Evolutionary conservation across 2,329 filamentous ascomycete genomes (phyloP), one percentile per base, ranked within the genome.

Genomic region (Pyrenophora seminiperda): DNA sequence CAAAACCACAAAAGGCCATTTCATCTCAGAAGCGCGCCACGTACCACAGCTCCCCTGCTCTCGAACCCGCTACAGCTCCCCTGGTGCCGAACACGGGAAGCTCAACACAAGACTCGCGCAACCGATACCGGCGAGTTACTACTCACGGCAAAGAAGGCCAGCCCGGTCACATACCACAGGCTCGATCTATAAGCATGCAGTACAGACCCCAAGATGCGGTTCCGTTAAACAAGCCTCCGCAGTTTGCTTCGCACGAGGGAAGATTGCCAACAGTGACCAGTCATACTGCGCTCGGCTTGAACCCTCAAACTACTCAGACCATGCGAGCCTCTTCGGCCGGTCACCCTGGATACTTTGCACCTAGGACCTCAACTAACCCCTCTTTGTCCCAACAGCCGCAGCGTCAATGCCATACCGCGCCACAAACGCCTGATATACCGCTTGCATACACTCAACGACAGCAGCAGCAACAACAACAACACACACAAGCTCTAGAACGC

Each of bases 101-200:
- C 24, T 1, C 44, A 36, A 11, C 20, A 29, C 29, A 34, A 37
- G 53, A 51, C 3, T 43, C 46, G 2, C 33, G 48, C 4, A 52
- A 53, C 10, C 50, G 59, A 42, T 59, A 63, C n/a, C 60, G 56
- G 7, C 31, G 49, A 1, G 48, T 42, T 9, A 59, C 56, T 29
- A 40, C 34, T 9, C 51, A 49, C 5, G 51, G 54, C 9, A 51
- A 29, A 5, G 48, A 53, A 38, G 43, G 41, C 19, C 33, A 29
- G 11, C 13, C 24, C 15, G 13, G 13, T 1, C 18, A 32, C 17
- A 32, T 22, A 9, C 41, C 45, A 30, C 53, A 44, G 7, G 30
- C 50, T 19, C 41, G 36, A 10, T 53, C 37, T 7, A 24, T n/a
- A 1, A 34, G 19, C 14, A 19, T 27, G 13, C n/a, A 19, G 17